These are phyloP conservation scores for Podaxis carcinomalis DNA, from an alignment of 768 basidiomycete genomes.

Conservation along the genomic window DNA sequence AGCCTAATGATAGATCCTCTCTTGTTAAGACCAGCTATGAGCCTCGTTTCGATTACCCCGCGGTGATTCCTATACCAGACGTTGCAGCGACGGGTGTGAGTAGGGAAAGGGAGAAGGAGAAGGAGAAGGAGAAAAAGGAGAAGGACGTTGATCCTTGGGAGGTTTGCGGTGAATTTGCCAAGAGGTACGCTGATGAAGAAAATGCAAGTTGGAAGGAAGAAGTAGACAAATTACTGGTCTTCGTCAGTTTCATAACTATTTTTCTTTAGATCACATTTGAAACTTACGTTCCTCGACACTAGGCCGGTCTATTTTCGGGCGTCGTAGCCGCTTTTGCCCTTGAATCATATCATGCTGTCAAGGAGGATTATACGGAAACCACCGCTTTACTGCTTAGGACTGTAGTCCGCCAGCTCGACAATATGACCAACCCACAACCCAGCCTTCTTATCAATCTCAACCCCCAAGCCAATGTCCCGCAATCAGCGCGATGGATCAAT, in stretches of 20 bases:
- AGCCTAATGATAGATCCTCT: too few relatives aligned
- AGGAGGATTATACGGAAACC: constrained; percentile 15
- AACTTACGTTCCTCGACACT: not conserved
- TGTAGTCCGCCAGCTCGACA: constrained; percentile 9
- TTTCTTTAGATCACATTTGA: not conserved
- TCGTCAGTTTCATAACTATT: not conserved
- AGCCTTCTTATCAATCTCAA: not conserved
- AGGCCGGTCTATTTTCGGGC: constrained; percentile 23
- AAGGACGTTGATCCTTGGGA: constrained; percentile 7
- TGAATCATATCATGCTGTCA: constrained; percentile 18
- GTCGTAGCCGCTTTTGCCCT: constrained; percentile 22
- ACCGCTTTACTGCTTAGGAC: constrained; percentile 10
- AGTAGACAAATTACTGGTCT: constrained; percentile 10
- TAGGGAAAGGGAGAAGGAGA: not conserved
- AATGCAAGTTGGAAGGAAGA: constrained; percentile 10
- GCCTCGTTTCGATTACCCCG: too few relatives aligned
- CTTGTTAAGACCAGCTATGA: too few relatives aligned
- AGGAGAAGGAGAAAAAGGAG: not conserved
- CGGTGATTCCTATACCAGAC: too few relatives aligned
- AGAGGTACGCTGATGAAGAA: constrained; percentile 2
- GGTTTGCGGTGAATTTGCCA: not conserved
- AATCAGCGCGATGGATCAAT: constrained; percentile 9
- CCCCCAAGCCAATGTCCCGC: not conserved
- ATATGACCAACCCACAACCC: constrained; percentile 14
- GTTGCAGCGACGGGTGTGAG: too few relatives aligned